Evolutionary conservation across 768 basidiomycete species (phyloP).

Genomic region (Naganishia vishniacii): DNA sequence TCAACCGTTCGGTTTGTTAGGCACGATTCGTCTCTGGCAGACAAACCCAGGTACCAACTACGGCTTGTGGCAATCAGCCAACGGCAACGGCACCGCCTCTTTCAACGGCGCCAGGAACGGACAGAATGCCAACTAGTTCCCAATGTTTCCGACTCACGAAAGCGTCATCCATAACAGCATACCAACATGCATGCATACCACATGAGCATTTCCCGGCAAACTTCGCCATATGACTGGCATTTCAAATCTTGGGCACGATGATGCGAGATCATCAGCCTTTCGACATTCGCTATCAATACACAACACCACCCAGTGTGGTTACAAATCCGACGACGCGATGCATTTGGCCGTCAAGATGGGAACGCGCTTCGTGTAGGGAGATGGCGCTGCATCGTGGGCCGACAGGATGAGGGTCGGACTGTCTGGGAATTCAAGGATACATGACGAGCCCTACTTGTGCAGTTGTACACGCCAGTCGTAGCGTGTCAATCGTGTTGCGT

Average conservation of each 20-base stretch:
- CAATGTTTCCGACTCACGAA: neutral
- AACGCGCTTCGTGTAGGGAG: too few species aligned
- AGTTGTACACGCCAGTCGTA: too few species aligned
- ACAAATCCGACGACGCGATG: too few species aligned
- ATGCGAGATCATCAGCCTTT: neutral
- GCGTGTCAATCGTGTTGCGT: too few species aligned
- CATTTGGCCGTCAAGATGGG: too few species aligned
- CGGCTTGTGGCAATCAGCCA: slow-evolving; percentile 59
- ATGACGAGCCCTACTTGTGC: too few species aligned
- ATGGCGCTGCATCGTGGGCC: too few species aligned
- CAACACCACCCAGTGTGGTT: too few species aligned
- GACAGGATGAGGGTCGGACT: too few species aligned
- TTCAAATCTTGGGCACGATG: neutral
- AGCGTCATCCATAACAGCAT: neutral
- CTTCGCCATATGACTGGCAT: neutral
- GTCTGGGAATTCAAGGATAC: too few species aligned
- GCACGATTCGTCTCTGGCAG: slow-evolving; percentile 95
- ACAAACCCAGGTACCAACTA: slow-evolving; percentile 89
- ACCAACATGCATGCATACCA: neutral
- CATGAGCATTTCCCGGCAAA: neutral
- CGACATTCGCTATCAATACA: neutral
- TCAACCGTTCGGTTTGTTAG: slow-evolving; percentile 49
- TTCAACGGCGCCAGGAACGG: slow-evolving; percentile 12
- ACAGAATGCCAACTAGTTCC: slow-evolving; percentile 3
- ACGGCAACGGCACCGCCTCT: slow-evolving; percentile 21